Base-by-base conservation (phyloP, 768 basidiomycete genomes). In the Lentinula aciculospora region DNA sequence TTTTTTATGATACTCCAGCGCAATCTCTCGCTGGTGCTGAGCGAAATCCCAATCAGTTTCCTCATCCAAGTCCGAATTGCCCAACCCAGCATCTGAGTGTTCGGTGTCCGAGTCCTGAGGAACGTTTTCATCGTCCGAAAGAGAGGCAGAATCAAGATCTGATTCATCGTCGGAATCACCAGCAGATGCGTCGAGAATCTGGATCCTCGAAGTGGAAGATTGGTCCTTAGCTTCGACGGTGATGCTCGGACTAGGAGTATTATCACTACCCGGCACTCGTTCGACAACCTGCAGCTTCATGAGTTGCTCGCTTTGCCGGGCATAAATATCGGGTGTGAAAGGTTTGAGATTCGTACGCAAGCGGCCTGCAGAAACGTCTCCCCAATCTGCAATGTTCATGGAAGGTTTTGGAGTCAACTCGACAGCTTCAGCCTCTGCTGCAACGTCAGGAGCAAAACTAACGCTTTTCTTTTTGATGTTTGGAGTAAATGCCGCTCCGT, bases 81-180 rank as follows among this genome's bases (percentile, higher is more conserved):
- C 59, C 51, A 29, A 37, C 62, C 49, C 48, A 13, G 40, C 32
- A n/a, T 60, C 56, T 10, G 56, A 46, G 32, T 57, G 46, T 32
- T 57, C 56, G 10, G 56, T 57, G 8, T 46, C 46, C 6, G 56
- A 57, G 25, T 62, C 62, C 7, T 31, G 39, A 45, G 66, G 63
- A 4, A 63, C 66, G 17, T 61, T 36, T 6, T 32, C 42, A n/a
- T 45, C 54, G 19, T 56, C 54, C 28, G 60, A 59, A 3, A 42
- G 44, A 10, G 66, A 62, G 4, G 4, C 10, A 2, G 71, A 64
- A 15, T 71, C 72, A 13, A 74, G 71, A 3, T 66, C 72, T 3
- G 86, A 84, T 65, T 90, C 88, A 60, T 89, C 89, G 64, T 89
- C 87, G 0, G 88, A 89, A 68, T 90, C 88, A 23, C 64, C 64